These are phyloP conservation scores for Colletotrichum higginsianum DNA, from an alignment of 2,329 filamentous ascomycete species.

Conservation along the genomic window DNA sequence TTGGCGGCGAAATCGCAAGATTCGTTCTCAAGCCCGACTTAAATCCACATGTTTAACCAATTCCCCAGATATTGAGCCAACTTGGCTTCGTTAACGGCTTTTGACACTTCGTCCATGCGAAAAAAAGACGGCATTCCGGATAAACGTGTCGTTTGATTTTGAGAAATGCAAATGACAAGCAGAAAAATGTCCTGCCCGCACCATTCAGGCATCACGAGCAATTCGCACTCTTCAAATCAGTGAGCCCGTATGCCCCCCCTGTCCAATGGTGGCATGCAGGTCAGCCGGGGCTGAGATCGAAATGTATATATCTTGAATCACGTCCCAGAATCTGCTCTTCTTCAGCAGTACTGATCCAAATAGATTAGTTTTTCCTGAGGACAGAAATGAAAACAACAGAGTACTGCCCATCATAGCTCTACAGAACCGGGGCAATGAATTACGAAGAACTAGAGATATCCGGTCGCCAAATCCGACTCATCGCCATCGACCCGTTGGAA, in stretches of 20 bases:
- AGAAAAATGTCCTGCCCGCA: background rate
- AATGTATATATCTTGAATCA: background rate
- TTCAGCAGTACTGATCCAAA: background rate
- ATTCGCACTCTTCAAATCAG: background rate
- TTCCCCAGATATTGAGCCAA: background rate
- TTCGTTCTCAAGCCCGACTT: background rate
- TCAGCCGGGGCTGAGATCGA: background rate
- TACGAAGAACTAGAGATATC: background rate
- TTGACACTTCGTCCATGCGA: too few species aligned
- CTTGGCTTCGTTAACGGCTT: background rate
- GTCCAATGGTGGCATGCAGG: background rate
- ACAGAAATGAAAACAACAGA: background rate
- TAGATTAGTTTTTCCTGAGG: background rate
- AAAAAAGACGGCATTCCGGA: too few species aligned
- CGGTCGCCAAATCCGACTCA: constrained; percentile 7
- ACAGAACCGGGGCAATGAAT: background rate
- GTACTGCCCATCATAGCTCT: background rate
- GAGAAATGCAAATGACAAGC: background rate
- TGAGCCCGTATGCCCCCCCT: background rate
- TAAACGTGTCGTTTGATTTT: too few species aligned
- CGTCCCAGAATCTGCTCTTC: background rate
- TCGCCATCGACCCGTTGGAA: background rate
- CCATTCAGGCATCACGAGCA: background rate
- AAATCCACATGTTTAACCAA: background rate
- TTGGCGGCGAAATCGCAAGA: too few species aligned